Evolutionary conservation across 1,284 basidiomycete genomes (phyloP).

Genomic region (Sporisorium reilianum): DNA sequence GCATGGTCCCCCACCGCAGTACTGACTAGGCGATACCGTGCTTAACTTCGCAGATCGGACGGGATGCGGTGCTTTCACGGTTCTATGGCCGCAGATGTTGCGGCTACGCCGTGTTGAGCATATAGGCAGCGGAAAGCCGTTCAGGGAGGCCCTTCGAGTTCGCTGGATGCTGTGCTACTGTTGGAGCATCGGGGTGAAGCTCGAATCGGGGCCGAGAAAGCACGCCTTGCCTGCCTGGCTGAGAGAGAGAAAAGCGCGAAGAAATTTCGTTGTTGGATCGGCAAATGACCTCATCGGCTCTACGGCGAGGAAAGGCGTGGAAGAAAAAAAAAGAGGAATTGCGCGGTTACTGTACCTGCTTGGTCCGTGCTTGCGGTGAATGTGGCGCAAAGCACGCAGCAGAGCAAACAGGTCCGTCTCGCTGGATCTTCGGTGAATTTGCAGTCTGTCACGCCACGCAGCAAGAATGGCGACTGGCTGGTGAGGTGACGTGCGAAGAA

Average conservation of each 20-base stretch:
- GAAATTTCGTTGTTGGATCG: conserved; percentile 23
- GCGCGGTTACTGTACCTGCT: not conserved
- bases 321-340: conserved; percentile 24
- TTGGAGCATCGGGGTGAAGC: too few relatives aligned
- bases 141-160: too few relatives aligned
- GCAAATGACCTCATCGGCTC: conserved; percentile 30
- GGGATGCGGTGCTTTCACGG: conserved; percentile 83
- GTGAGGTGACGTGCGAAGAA: not conserved
- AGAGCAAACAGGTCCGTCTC: not conserved
- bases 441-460: conserved; percentile 8
- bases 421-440: conserved; percentile 20
- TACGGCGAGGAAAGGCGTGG: conserved; percentile 23
- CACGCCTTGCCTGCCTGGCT: conserved; percentile 3
- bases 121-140: too few relatives aligned
- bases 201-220: too few relatives aligned
- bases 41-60: conserved; percentile 84
- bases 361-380: conserved; percentile 27
- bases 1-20: conserved; percentile 85
- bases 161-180: too few relatives aligned
- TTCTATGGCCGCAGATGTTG: conserved; percentile 80
- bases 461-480: not conserved
- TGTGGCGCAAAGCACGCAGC: too few relatives aligned
- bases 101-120: not conserved
- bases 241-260: too few relatives aligned
- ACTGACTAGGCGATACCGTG: conserved; percentile 83